phyloP scores from a whole-genome alignment of 2,329 filamentous ascomycete genomes.

The Trichoderma sp. region DNA sequence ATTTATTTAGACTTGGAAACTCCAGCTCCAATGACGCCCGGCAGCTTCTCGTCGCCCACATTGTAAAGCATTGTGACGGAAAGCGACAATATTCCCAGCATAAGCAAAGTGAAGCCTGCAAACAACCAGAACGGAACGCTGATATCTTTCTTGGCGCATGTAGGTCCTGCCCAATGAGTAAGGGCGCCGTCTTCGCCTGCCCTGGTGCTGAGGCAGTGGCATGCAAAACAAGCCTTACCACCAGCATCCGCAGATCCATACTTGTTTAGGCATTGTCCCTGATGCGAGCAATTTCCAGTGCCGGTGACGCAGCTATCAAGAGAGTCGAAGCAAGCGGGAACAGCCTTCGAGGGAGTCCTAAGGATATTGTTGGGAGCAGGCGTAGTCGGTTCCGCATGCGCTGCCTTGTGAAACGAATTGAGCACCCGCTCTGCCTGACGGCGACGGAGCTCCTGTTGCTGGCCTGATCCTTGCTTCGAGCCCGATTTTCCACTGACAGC shows the following conservation, averaged over 20 bases:
- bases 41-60: slow-evolving; percentile 84
- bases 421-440: slow-evolving; percentile 54
- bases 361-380: slow-evolving; percentile 39
- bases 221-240: slow-evolving; percentile 69
- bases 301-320: slow-evolving; percentile 65
- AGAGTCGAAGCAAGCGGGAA: slow-evolving; percentile 75
- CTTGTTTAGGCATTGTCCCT: slow-evolving; percentile 74
- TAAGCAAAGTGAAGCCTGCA: slow-evolving; percentile 68
- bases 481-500: slow-evolving; percentile 44
- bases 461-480: slow-evolving; percentile 44
- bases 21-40: slow-evolving; percentile 93
- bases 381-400: slow-evolving; percentile 32
- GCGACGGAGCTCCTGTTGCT: slow-evolving; percentile 48
- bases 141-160: slow-evolving; percentile 90
- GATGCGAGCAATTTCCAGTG: slow-evolving; percentile 80
- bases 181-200: slow-evolving; percentile 58
- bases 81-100: slow-evolving; percentile 68
- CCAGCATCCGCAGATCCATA: slow-evolving; percentile 52
- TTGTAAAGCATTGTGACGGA: slow-evolving; percentile 77
- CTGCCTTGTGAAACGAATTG: slow-evolving; percentile 37
- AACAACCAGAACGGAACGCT: slow-evolving; percentile 89
- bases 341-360: slow-evolving; percentile 43
- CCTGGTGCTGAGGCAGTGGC: slow-evolving; percentile 67
- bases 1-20: slow-evolving; percentile 68
- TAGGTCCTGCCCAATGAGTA: slow-evolving; percentile 78